Evolutionary conservation across 2,329 filamentous ascomycete genomes (phyloP), one percentile per base, ranked within the genome.

Genomic region (Coniochaeta sp.): DNA sequence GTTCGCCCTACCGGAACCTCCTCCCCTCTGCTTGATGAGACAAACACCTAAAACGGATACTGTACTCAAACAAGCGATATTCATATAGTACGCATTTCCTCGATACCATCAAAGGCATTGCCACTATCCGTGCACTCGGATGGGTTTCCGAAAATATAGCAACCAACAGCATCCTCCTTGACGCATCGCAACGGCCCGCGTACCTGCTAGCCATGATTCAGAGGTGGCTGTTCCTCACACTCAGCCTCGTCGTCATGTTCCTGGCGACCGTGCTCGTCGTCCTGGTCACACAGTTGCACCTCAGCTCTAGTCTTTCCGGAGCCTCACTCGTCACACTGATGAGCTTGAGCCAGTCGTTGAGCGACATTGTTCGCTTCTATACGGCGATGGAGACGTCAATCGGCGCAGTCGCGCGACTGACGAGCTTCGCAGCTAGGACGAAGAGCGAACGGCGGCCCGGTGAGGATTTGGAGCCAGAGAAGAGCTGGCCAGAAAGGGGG

Each of bases 131-230:
- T 9, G 81, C 83, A 2, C 83, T 83, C 61, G 78, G 79, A 0
- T 85, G 81, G 81, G 71, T 77, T 22, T 63, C 68, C 1, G 66
- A 69, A 3, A 73, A 77, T 58, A 70, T 77, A 9, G 64, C 73
- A 4, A 71, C 71, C 42, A 83, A 80, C 59, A 69, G 76, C n/a
- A 59, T 65, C 1, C 73, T 85, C 0, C 70, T 86, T 2, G 76
- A 85, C 63, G 71, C 68, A 2, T 84, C 81, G 0, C 83, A 86
- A 61, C 70, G 76, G 16, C 82, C 84, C 1, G 79, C 78, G 4
- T 86, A 86, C 62, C 74, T 84, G 0, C 72, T 86, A 2, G 77
- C 74, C 30, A 78, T 79, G 62, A 76, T 85, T 19, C 84, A 86
- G 65, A 75, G 77, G 38, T 86, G 82, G 82, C 73, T 86, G 0